These are phyloP conservation scores for Deakozyma indianensis DNA, from an alignment of 805 yeast species.

Conservation along the genomic window DNA sequence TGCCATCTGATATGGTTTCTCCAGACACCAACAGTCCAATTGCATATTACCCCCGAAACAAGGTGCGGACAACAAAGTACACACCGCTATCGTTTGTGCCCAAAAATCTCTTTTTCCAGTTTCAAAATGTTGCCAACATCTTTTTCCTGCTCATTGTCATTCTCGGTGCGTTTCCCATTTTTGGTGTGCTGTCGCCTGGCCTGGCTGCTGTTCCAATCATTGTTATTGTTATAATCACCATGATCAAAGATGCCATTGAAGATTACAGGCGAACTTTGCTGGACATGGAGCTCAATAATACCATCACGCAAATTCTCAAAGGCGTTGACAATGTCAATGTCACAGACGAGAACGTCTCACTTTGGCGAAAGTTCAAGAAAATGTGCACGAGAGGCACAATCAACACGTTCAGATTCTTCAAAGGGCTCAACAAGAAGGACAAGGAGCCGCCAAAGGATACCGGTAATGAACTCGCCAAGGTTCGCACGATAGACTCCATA, in stretches of 20 bases:
- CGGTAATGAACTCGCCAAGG: not conserved
- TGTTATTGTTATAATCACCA: constrained; percentile 63
- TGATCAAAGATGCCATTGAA: constrained; percentile 66
- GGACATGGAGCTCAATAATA: constrained; percentile 58
- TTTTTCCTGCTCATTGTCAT: constrained; percentile 74
- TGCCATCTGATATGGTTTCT: constrained; percentile 32
- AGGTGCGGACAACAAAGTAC: constrained; percentile 91
- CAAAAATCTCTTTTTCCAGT: constrained; percentile 68
- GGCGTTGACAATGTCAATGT: constrained; percentile 51
- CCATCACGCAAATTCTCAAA: constrained; percentile 44
- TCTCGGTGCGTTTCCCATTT: constrained; percentile 61
- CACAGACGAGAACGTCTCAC: constrained; percentile 35
- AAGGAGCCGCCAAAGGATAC: not conserved
- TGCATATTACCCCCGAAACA: constrained; percentile 65
- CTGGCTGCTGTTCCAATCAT: constrained; percentile 71
- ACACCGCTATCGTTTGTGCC: constrained; percentile 86
- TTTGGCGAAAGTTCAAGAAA: constrained; percentile 64
- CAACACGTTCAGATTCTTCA: not conserved
- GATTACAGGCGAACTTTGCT: constrained; percentile 54
- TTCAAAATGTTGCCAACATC: constrained; percentile 78
- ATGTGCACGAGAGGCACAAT: constrained; percentile 23
- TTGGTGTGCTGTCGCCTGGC: constrained; percentile 63
- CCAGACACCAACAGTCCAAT: constrained; percentile 47
- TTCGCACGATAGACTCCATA: not conserved
- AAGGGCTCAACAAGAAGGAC: constrained; percentile 5